Conservation (phyloP, 169 alveolate species). For the Pseudocohnilembus persalinus region DNA sequence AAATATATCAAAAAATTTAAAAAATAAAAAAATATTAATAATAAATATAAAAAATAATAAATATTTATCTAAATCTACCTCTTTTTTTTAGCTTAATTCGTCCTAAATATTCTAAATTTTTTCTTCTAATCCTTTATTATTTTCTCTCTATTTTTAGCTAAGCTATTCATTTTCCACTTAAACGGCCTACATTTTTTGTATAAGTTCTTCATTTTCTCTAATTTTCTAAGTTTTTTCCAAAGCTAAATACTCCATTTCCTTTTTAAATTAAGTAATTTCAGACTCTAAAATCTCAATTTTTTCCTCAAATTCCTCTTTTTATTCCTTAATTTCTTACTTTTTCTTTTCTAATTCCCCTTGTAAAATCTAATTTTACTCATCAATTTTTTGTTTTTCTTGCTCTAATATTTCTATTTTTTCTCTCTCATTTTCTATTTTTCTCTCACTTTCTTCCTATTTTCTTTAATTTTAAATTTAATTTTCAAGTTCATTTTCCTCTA, state of each 20-base stretch:
- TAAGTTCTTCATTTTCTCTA: neutral
- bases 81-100: neutral
- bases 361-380: no score
- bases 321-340: neutral
- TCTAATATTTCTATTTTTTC: neutral
- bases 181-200: neutral
- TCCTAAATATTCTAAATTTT: neutral
- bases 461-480: no score
- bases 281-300: neutral
- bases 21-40: no score
- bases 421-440: neutral
- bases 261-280: neutral
- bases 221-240: neutral
- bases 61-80: neutral
- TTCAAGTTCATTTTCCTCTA: no score
- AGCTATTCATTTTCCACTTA: neutral
- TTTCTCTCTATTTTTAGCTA: neutral
- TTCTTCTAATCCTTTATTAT: neutral
- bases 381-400: neutral
- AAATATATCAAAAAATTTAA: no score
- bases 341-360: neutral
- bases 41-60: no score
- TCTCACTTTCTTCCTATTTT: neutral
- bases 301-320: neutral
- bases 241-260: neutral